phyloP scores from a whole-genome alignment of 345 rosid genomes.

The Eucalyptus pauciflora region DNA sequence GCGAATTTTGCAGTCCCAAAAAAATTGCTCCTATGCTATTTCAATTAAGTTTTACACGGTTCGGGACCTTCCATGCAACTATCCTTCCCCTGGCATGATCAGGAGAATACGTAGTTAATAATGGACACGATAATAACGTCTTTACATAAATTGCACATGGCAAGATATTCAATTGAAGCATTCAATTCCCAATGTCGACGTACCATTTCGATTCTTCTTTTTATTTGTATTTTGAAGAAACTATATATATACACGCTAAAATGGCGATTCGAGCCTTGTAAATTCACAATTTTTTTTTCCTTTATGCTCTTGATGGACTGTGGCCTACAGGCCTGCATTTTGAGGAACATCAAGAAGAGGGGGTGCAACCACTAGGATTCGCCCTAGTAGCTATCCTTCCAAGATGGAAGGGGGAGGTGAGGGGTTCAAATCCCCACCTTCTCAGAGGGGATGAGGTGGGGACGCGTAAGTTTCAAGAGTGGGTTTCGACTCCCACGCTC shows the following conservation, averaged over 20 bases:
- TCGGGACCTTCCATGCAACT: not conserved
- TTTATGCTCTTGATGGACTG: not conserved
- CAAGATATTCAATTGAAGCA: not conserved
- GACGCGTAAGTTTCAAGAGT: too few relatives aligned
- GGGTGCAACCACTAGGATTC: not conserved
- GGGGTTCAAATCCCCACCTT: too few relatives aligned
- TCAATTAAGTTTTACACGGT: not conserved
- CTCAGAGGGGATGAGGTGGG: too few relatives aligned
- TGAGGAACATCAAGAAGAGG: not conserved
- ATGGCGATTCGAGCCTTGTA: not conserved
- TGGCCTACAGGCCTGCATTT: not conserved
- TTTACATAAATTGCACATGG: not conserved
- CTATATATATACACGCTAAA: not conserved
- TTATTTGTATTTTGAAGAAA: not conserved
- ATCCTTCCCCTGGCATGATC: not conserved
- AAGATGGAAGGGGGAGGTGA: too few relatives aligned
- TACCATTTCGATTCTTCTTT: not conserved
- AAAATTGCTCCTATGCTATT: not conserved
- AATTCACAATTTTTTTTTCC: not conserved
- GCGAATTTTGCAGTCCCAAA: not conserved
- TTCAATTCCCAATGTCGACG: not conserved
- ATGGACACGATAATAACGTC: not conserved
- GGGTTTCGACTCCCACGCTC: too few relatives aligned
- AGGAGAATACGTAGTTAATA: not conserved
- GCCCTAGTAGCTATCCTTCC: too few relatives aligned